Evolutionary conservation across 495 filamentous ascomycete genomes (phyloP).

Genomic region (Neurospora sp.): DNA sequence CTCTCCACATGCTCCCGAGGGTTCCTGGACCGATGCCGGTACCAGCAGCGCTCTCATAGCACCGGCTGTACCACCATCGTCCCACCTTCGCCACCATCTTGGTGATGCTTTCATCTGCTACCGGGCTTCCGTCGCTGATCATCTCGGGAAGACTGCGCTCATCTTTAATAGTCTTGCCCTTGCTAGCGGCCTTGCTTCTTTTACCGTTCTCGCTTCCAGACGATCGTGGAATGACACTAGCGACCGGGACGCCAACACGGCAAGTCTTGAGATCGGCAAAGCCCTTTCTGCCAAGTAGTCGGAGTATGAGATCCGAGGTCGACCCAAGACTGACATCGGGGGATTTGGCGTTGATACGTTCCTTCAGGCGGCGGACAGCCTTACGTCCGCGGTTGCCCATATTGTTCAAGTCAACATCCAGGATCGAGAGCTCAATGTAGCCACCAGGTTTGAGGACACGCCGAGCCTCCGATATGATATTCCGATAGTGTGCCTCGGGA

Average conservation of each 20-base stretch:
- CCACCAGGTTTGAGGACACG: slow-evolving; percentile 85
- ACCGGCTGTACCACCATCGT: slow-evolving; percentile 90
- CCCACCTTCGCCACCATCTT: slow-evolving; percentile 89
- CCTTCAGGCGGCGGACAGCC: slow-evolving; percentile 68
- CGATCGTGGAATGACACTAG: slow-evolving; percentile 48
- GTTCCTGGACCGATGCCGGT: slow-evolving; percentile 42
- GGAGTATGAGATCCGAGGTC: slow-evolving; percentile 67
- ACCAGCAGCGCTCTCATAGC: slow-evolving; percentile 63
- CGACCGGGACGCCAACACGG: slow-evolving; percentile 81
- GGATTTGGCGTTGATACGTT: slow-evolving; percentile 51
- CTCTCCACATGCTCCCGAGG: slow-evolving; percentile 65
- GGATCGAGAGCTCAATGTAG: slow-evolving; percentile 74
- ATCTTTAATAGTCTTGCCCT: slow-evolving; percentile 30
- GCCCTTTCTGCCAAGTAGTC: slow-evolving; percentile 63
- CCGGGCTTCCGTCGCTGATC: slow-evolving; percentile 51
- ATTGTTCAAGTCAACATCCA: slow-evolving; percentile 81
- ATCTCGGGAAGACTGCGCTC: slow-evolving; percentile 57
- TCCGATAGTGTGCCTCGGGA: slow-evolving; percentile 63
- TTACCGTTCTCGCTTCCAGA: slow-evolving; percentile 18
- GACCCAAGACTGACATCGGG: slow-evolving; percentile 59
- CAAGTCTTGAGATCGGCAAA: slow-evolving; percentile 82
- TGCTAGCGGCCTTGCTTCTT: slow-evolving; percentile 3
- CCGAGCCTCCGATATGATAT: slow-evolving; percentile 78
- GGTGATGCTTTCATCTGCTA: slow-evolving; percentile 69
- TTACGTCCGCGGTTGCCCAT: slow-evolving; percentile 70